Evolutionary conservation across 2,329 filamentous ascomycete species (phyloP).

Genomic region (Fusarium pseudoanthophilum): DNA sequence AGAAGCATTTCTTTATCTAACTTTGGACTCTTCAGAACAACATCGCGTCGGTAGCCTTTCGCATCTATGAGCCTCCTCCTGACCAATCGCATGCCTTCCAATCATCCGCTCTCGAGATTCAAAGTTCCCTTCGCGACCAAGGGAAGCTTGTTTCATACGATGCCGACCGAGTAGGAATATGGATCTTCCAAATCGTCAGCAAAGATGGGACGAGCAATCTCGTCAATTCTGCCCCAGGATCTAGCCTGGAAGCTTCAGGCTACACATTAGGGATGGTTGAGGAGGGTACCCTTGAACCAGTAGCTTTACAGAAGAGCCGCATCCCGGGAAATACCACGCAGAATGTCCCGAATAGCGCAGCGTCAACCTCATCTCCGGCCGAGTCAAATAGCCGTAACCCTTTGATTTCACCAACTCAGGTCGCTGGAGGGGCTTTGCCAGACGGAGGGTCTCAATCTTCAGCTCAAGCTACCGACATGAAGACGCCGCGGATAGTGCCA

Average conservation of each 20-base stretch:
- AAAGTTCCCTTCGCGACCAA: slow-evolving; percentile 61
- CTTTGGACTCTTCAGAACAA: slow-evolving; percentile 58
- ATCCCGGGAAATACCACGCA: slow-evolving; percentile 52
- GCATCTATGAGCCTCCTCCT: slow-evolving; percentile 63
- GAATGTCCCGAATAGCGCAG: slow-evolving; percentile 60
- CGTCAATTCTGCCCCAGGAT: slow-evolving; percentile 47
- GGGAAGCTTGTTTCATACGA: slow-evolving; percentile 66
- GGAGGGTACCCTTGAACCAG: slow-evolving; percentile 63
- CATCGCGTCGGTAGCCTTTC: slow-evolving; percentile 65
- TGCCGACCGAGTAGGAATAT: slow-evolving; percentile 60
- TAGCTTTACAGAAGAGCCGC: slow-evolving; percentile 59
- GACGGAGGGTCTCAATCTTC: slow-evolving; percentile 45
- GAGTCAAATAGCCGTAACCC: slow-evolving; percentile 50
- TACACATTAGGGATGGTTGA: slow-evolving; percentile 58
- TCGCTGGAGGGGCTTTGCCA: slow-evolving; percentile 17
- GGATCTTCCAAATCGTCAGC: slow-evolving; percentile 63
- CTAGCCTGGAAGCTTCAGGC: slow-evolving; percentile 56
- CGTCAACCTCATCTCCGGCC: slow-evolving; percentile 53
- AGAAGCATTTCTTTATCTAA: slow-evolving; percentile 15
- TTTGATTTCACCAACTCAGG: slow-evolving; percentile 35
- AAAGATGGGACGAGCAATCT: slow-evolving; percentile 52
- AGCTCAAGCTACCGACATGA: slow-evolving; percentile 46
- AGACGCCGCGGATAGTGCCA: slow-evolving; percentile 40
- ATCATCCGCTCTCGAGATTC: slow-evolving; percentile 61
- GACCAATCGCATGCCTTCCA: slow-evolving; percentile 58